Evolutionary conservation across 495 filamentous ascomycete genomes (phyloP), one percentile per base, ranked within the genome.

Genomic region (Penicillium pulvis): DNA sequence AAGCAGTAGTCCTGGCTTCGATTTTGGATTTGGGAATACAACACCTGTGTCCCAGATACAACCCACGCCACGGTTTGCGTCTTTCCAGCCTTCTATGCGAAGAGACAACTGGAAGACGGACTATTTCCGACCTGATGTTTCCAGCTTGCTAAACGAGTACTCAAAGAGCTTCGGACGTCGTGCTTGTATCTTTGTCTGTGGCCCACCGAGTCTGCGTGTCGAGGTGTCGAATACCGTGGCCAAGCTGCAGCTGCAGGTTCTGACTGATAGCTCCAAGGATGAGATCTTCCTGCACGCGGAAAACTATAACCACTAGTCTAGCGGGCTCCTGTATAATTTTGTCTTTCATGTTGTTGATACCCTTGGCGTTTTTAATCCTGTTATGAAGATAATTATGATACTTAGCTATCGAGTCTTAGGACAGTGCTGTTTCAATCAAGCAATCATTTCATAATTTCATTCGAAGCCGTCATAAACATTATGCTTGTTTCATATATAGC

Each of bases 241-340:
- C 0, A 77, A 84, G 55, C 74, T 97, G 66, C 93, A 98, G 80
- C 79, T 80, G 36, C 83, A 87, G 71, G 92, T 98, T 35, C 89
- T 90, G 88, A 82, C 79, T 3, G 87, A 90, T 62, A 82, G 86
- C 17, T 81, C 81, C 51, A 84, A 86, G 45, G 93, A 97, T 67
- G 93, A 98, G 83, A 87, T 98, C 56, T 96, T 92, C 70, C 71
- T 98, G 72, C 93, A 97, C 80, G 88, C 92, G 11, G 93, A 98
- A 81, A 97, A 96, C 71, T 96, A 95, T 75, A 90, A 91, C 41
- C 77, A 93, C 51, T 95, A 67, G 80, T 52, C 47, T 45, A 44
- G 6, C 11, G 17, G 5, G 20, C 10, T 36, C 28, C 26, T 30
- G 33, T 46, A 36, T 39, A 42, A 35, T 43, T 31, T 19, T 31